A percentile compares a stretch with the other conserved stretches of the same genome.
phyloP scores from a whole-genome alignment of 495 filamentous ascomycete species.

The Staphylotrichum tortipilum region DNA sequence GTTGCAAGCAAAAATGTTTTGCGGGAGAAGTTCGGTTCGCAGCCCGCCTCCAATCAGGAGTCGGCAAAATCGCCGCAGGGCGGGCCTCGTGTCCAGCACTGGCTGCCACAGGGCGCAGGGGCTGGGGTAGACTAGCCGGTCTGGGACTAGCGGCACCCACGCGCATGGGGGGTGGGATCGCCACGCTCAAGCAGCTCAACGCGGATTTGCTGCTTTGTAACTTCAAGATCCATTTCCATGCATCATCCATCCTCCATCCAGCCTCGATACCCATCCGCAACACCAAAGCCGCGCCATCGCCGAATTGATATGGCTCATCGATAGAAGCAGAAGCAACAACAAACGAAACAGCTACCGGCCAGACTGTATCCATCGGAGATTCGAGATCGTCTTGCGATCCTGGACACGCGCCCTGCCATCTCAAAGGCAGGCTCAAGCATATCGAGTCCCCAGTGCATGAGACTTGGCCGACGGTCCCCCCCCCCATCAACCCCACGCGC shows the following conservation, averaged over 20 bases:
- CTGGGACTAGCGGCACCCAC: background rate
- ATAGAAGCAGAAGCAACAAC: no score
- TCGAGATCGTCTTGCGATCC: no score
- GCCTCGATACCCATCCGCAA: no score
- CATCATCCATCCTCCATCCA: background rate
- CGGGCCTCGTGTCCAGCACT: background rate
- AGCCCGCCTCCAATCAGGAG: slow-evolving; percentile 1
- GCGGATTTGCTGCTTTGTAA: background rate
- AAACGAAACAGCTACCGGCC: no score
- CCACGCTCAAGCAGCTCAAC: background rate
- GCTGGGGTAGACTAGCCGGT: background rate
- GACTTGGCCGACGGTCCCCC: no score
- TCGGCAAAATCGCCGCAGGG: background rate
- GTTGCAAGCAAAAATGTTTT: no score
- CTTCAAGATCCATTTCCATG: slow-evolving; percentile 6
- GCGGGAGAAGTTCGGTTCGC: slow-evolving; percentile 4
- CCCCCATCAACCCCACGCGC: no score
- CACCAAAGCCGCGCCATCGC: background rate
- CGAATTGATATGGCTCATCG: background rate
- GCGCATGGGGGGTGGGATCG: background rate
- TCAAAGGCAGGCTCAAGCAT: no score
- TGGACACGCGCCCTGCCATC: no score
- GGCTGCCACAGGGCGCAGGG: background rate
- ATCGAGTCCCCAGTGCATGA: no score
- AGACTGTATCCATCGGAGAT: no score